A percentile compares a stretch with the other conserved stretches of the same genome.
phyloP scores from a whole-genome alignment of 2,329 filamentous ascomycete species.

The Penicillium sumatraense region DNA sequence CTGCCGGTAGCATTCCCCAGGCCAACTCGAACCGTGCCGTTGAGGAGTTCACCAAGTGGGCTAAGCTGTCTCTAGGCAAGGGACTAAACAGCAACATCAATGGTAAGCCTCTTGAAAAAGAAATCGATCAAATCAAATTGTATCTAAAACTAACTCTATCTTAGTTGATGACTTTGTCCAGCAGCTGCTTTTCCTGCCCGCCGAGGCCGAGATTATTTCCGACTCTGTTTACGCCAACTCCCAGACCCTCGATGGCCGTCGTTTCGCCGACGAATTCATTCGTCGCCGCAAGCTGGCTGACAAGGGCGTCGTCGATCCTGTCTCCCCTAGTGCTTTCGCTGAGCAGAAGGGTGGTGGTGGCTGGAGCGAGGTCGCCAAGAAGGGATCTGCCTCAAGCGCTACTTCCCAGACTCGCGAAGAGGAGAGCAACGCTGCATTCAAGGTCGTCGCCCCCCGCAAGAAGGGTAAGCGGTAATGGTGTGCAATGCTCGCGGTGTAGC shows the following conservation, averaged over 20 bases:
- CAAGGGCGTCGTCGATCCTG: constrained; percentile 78
- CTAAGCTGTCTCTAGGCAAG: constrained; percentile 75
- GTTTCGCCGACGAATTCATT: constrained; percentile 93
- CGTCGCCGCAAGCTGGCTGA: constrained; percentile 92
- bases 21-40: constrained; percentile 66
- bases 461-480: constrained; percentile 73
- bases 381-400: constrained; percentile 58
- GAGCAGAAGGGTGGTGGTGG: constrained; percentile 65
- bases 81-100: constrained; percentile 72
- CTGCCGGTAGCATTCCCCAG: constrained; percentile 48
- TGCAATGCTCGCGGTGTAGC: constrained; percentile 6
- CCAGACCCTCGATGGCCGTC: constrained; percentile 86
- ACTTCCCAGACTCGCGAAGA: constrained; percentile 50
- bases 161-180: constrained; percentile 80
- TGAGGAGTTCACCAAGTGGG: constrained; percentile 95
- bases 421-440: constrained; percentile 68
- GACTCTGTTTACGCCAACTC: constrained; percentile 88
- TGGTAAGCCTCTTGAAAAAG: constrained; percentile 54
- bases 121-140: not conserved
- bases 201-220: constrained; percentile 79
- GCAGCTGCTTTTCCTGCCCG: constrained; percentile 74
- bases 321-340: constrained; percentile 57
- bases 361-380: constrained; percentile 98
- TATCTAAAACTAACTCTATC: constrained; percentile 38
- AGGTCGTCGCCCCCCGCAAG: constrained; percentile 90